These are phyloP conservation scores for Millerozyma miso DNA, from an alignment of 805 yeast genomes.

Conservation along the genomic window DNA sequence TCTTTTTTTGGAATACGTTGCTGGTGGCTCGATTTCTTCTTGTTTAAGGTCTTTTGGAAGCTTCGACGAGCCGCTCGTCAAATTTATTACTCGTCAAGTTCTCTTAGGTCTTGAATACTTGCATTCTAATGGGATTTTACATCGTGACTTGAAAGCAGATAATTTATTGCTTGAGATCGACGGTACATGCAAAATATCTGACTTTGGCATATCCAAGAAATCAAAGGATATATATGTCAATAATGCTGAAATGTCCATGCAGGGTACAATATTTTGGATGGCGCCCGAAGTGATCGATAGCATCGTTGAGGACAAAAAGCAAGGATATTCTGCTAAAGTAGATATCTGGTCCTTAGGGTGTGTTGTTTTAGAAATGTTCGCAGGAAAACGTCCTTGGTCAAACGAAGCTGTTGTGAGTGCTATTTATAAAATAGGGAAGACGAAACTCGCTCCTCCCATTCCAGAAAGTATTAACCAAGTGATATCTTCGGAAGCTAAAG, in stretches of 20 bases:
- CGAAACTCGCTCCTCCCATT: conserved; percentile 90
- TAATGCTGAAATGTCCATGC: conserved; percentile 95
- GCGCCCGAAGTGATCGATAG: conserved; percentile 98
- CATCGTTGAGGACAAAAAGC: conserved; percentile 63
- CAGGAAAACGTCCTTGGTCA: conserved; percentile 97
- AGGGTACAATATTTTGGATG: conserved; percentile 99
- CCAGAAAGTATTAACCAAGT: conserved; percentile 76
- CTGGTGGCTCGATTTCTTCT: conserved; percentile 95
- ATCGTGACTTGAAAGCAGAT: conserved; percentile 93
- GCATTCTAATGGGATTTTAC: conserved; percentile 83
- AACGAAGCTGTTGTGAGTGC: conserved; percentile 94
- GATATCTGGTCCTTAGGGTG: conserved; percentile 99
- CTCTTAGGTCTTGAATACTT: conserved; percentile 81
- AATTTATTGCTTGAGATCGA: conserved; percentile 83
- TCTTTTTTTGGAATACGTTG: conserved; percentile 89
- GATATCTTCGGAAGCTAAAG: conserved; percentile 61
- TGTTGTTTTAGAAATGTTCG: conserved; percentile 95
- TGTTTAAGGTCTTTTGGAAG: conserved; percentile 78
- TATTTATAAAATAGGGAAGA: conserved; percentile 80
- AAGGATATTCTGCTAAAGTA: conserved; percentile 95
- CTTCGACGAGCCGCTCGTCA: conserved; percentile 74
- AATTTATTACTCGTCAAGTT: conserved; percentile 73
- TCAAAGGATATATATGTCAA: conserved; percentile 75
- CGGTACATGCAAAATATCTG: conserved; percentile 93
- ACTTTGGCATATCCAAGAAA: conserved; percentile 91